Percentiles rank a stretch among this genome's conserved stretches.
phyloP scores from a whole-genome alignment of 148 eudicot genomes.

The Nepenthes gracilis region DNA sequence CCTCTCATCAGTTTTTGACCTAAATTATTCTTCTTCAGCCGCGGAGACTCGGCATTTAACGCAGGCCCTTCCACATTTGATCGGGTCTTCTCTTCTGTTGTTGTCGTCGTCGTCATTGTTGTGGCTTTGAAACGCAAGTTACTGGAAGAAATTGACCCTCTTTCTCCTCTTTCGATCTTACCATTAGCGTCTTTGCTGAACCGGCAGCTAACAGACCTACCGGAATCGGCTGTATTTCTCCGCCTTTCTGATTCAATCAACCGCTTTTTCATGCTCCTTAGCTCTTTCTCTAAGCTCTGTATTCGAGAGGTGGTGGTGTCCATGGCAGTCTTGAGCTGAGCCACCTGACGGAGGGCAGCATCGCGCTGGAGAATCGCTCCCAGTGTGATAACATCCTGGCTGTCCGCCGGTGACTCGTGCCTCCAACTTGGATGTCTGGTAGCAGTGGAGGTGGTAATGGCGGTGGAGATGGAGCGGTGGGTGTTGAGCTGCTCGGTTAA shows the following conservation, averaged over 20 bases:
- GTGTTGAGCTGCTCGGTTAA: constrained; percentile 77
- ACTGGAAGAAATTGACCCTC: constrained; percentile 56
- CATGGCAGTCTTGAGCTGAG: constrained; percentile 45
- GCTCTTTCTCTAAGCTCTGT: constrained; percentile 48
- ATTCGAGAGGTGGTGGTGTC: constrained; percentile 50
- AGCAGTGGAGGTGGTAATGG: constrained; percentile 2
- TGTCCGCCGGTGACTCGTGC: neutral
- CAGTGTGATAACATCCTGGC: constrained; percentile 28
- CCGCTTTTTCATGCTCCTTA: constrained; percentile 42
- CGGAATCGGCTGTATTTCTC: constrained; percentile 10
- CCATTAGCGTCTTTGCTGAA: constrained; percentile 20
- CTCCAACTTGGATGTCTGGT: neutral
- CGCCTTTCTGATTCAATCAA: constrained; percentile 16
- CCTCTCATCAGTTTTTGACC: constrained; percentile 41
- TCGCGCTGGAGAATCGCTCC: constrained; percentile 69
- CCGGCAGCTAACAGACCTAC: constrained; percentile 49
- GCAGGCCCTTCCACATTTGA: constrained; percentile 12
- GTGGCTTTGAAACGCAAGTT: constrained; percentile 10
- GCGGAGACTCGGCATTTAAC: neutral
- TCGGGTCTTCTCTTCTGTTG: constrained; percentile 2
- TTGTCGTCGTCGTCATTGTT: neutral
- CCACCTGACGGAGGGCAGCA: constrained; percentile 54
- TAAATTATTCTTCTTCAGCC: constrained; percentile 24
- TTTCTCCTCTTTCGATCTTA: constrained; percentile 51
- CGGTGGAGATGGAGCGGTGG: constrained; percentile 50